Evolutionary conservation across 345 rosid genomes (phyloP).

Genomic region (Syzygium jambos): DNA sequence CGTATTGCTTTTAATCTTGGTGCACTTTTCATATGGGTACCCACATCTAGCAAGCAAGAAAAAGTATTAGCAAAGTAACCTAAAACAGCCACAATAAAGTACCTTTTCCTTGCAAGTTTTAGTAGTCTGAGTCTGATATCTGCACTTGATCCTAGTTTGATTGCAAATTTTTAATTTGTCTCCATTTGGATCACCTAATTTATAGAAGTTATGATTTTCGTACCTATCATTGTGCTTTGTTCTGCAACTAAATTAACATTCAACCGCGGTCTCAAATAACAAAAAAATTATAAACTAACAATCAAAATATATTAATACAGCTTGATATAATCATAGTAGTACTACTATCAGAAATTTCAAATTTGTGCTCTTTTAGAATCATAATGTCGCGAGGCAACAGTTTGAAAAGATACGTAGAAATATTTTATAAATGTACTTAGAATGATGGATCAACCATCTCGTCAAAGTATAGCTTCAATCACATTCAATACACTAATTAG

Average conservation of each 20-base stretch:
- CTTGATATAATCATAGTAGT: neutral
- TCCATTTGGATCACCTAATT: neutral
- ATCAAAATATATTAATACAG: too few relatives aligned
- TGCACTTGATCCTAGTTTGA: neutral
- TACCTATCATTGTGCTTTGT: neutral
- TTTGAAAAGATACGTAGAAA: neutral
- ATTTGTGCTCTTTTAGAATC: neutral
- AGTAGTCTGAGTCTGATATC: neutral
- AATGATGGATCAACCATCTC: neutral
- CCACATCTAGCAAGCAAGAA: neutral
- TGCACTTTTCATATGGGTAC: neutral
- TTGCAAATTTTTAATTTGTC: neutral
- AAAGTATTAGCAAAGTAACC: neutral
- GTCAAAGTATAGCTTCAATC: neutral
- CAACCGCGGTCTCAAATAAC: neutral
- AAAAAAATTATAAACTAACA: neutral
- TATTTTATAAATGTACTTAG: neutral
- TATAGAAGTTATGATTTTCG: neutral
- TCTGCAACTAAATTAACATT: neutral
- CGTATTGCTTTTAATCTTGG: neutral
- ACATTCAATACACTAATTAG: neutral
- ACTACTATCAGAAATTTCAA: neutral
- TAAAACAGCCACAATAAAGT: neutral
- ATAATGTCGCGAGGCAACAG: neutral
- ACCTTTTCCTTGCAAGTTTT: neutral